These are phyloP conservation scores for Kwoniella dendrophila DNA, from an alignment of 768 basidiomycete species.

Conservation along the genomic window DNA sequence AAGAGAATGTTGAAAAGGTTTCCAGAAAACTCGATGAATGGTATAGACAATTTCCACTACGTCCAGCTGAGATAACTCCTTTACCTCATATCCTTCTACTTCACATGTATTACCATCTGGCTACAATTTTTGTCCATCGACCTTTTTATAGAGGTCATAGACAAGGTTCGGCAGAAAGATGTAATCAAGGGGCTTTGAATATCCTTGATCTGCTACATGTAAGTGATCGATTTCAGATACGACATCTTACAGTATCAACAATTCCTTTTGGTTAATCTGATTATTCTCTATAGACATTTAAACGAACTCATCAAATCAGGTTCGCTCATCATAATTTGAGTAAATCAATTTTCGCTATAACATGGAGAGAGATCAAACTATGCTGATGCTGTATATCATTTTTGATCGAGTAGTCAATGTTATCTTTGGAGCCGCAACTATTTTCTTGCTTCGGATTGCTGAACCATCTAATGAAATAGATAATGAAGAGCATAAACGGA, in stretches of 20 bases:
- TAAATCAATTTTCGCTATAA: constrained; percentile 3
- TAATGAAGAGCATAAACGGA: background rate
- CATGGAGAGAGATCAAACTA: background rate
- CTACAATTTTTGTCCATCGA: constrained; percentile 28
- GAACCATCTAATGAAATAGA: constrained; percentile 1
- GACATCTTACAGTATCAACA: background rate
- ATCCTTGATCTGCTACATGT: constrained; percentile 24
- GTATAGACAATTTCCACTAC: constrained; percentile 21
- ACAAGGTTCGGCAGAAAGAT: constrained; percentile 16
- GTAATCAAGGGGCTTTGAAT: constrained; percentile 21
- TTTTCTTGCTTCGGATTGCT: constrained; percentile 23
- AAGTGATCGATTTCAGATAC: constrained; percentile 1
- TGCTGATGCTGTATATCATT: background rate
- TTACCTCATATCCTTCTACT: constrained; percentile 26
- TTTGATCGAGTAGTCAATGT: constrained; percentile 19
- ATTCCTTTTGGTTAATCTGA: background rate
- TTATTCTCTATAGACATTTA: constrained; percentile 8
- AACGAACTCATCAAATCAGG: constrained; percentile 18
- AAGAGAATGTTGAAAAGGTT: background rate
- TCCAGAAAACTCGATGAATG: constrained; percentile 23
- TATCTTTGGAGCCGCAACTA: constrained; percentile 29
- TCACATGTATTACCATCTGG: constrained; percentile 27
- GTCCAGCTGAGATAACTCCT: constrained; percentile 19
- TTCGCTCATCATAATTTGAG: constrained; percentile 28
- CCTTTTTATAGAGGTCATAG: constrained; percentile 24